Conservation (phyloP, 1,284 basidiomycete species). For the Bondarzewia mesenterica region DNA sequence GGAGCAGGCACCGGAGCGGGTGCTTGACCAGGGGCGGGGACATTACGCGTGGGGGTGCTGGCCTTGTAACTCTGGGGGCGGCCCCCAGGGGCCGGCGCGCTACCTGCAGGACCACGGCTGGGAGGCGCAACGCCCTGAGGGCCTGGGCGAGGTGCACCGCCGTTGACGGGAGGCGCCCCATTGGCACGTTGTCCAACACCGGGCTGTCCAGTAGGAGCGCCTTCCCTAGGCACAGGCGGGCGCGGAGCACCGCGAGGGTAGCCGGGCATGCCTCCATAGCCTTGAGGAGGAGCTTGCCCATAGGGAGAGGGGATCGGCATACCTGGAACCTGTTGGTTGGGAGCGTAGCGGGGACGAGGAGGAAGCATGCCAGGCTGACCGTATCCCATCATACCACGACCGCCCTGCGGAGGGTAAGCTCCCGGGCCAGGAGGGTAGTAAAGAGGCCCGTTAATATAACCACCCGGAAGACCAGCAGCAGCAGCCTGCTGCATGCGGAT, state of each 20-base stretch:
- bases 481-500: conserved; percentile 92
- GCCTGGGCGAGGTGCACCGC: conserved; percentile 39
- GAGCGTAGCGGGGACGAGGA: conserved; percentile 77
- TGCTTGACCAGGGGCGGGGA: conserved; percentile 21
- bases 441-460: conserved; percentile 79
- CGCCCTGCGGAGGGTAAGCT: conserved; percentile 70
- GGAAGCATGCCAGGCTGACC: conserved; percentile 81
- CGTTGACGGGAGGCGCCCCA: conserved; percentile 31
- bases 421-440: conserved; percentile 84
- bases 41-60: conserved; percentile 22
- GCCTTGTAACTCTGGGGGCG: conserved; percentile 22
- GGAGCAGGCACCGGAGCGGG: conserved; percentile 23
- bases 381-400: conserved; percentile 80
- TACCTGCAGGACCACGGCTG: conserved; percentile 36
- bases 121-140: conserved; percentile 28
- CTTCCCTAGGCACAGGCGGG: conserved; percentile 27
- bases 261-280: conserved; percentile 56
- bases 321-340: conserved; percentile 67
- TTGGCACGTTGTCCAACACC: conserved; percentile 44
- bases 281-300: conserved; percentile 58
- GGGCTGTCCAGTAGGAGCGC: conserved; percentile 46
- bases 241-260: conserved; percentile 47
- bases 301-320: conserved; percentile 72
- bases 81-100: conserved; percentile 27
- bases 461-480: conserved; percentile 74